phyloP scores from a whole-genome alignment of 257 asterid species.

The Lithospermum erythrorhizon region DNA sequence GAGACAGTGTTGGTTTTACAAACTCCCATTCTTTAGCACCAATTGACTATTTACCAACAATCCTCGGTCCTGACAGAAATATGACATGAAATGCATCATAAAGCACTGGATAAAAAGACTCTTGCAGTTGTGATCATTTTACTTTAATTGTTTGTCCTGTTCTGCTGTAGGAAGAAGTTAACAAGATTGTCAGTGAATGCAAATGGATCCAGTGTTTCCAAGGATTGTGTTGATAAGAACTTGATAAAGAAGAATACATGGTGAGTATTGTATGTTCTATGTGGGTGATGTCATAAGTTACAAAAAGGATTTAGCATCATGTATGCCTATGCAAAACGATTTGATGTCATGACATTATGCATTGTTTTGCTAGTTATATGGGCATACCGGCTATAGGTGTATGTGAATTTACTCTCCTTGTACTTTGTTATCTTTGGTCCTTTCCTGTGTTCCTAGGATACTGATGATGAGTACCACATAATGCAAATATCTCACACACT shows the following conservation, averaged over 20 bases:
- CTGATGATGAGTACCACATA: too few relatives aligned
- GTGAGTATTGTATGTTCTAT: constrained; percentile 27
- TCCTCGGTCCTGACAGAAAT: neutral
- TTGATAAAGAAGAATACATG: constrained; percentile 69
- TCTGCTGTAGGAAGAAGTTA: constrained; percentile 52
- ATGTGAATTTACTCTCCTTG: too few relatives aligned
- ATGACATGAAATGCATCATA: neutral
- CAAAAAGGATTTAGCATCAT: neutral
- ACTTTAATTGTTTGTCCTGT: constrained; percentile 7
- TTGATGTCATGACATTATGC: too few relatives aligned
- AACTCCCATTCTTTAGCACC: too few relatives aligned
- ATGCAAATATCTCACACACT: too few relatives aligned
- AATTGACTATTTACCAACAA: too few relatives aligned
- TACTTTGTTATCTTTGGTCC: too few relatives aligned
- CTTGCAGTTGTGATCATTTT: neutral
- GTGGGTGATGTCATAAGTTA: neutral
- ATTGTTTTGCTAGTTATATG: too few relatives aligned
- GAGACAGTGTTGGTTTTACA: too few relatives aligned
- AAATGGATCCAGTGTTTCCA: constrained; percentile 71
- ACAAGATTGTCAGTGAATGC: constrained; percentile 82
- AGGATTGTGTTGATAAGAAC: constrained; percentile 59
- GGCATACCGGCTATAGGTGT: too few relatives aligned
- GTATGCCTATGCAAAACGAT: neutral
- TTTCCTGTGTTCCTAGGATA: too few relatives aligned
- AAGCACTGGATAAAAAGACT: neutral